These are phyloP conservation scores for Luffa aegyptiaca DNA, from an alignment of 306 rosid species.

Conservation along the genomic window DNA sequence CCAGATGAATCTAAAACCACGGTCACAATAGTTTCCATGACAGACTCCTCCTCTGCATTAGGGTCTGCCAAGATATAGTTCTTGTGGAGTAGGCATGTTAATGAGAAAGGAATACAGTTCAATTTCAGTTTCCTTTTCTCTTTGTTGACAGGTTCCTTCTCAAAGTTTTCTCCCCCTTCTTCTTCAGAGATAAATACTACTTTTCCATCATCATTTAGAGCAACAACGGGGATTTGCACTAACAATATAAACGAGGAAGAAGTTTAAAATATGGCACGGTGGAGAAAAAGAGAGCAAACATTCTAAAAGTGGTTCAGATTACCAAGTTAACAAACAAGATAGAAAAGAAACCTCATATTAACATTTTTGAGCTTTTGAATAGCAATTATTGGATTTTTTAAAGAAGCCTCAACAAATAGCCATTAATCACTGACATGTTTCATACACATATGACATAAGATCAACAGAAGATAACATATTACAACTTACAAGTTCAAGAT, in stretches of 20 bases:
- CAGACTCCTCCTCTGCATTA: conserved; percentile 80
- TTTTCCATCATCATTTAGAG: conserved; percentile 71
- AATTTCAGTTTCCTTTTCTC: conserved; percentile 66
- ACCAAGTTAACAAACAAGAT: not conserved
- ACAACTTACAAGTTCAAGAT: not conserved
- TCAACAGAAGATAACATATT: not conserved
- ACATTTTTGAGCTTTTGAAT: not conserved
- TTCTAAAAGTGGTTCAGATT: not conserved
- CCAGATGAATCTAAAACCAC: conserved; percentile 70
- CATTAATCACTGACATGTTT: not conserved
- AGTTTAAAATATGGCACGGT: not conserved
- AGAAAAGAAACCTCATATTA: not conserved
- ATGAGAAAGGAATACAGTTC: conserved; percentile 54
- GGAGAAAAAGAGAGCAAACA: not conserved
- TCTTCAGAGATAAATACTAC: conserved; percentile 52
- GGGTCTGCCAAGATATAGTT: conserved; percentile 78
- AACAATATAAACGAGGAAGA: conserved; percentile 11
- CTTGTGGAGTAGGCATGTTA: conserved; percentile 78
- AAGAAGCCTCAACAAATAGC: not conserved
- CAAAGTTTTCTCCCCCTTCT: conserved; percentile 33
- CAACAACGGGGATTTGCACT: conserved; percentile 75
- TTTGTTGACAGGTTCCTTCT: conserved; percentile 49
- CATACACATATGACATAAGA: not conserved
- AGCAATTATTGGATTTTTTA: not conserved
- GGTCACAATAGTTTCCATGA: conserved; percentile 71